Evolutionary conservation across 768 basidiomycete species (phyloP).

Genomic region (Hericium coralloides): DNA sequence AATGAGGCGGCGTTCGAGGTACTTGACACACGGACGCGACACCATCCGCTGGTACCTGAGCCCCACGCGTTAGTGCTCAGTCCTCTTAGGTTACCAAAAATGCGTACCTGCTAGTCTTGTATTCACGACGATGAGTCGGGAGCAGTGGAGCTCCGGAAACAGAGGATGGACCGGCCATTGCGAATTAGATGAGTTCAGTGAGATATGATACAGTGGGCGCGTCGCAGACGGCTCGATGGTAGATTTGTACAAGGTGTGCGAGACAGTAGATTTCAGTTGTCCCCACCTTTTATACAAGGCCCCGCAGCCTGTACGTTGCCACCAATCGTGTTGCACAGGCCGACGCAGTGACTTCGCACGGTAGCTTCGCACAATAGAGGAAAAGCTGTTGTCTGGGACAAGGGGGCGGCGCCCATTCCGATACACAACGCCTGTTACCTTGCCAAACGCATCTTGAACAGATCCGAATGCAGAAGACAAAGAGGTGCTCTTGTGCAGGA

Average conservation of each 20-base stretch:
- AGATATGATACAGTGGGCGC: neutral
- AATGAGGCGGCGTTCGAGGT: conserved; percentile 50
- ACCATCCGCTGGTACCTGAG: neutral
- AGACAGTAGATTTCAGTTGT: neutral
- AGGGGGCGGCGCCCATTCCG: neutral
- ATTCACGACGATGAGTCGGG: too few relatives aligned
- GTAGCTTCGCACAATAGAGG: neutral
- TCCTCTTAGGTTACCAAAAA: neutral
- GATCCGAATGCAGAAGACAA: neutral
- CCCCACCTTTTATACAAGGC: neutral
- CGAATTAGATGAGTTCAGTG: neutral
- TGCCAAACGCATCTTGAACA: too few relatives aligned
- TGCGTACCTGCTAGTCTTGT: neutral
- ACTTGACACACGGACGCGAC: conserved; percentile 30
- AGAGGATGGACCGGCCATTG: neutral
- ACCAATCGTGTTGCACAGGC: too few relatives aligned
- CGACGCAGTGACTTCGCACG: neutral
- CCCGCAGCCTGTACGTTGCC: neutral
- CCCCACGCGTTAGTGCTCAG: too few relatives aligned
- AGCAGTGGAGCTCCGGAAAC: neutral
- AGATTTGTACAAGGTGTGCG: neutral
- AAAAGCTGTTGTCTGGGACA: neutral
- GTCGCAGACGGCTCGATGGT: neutral
- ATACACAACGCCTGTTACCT: neutral
- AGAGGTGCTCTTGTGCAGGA: neutral